Evolutionary conservation across 768 basidiomycete genomes (phyloP).

Genomic region (Leucocoprinus birnbaumii): DNA sequence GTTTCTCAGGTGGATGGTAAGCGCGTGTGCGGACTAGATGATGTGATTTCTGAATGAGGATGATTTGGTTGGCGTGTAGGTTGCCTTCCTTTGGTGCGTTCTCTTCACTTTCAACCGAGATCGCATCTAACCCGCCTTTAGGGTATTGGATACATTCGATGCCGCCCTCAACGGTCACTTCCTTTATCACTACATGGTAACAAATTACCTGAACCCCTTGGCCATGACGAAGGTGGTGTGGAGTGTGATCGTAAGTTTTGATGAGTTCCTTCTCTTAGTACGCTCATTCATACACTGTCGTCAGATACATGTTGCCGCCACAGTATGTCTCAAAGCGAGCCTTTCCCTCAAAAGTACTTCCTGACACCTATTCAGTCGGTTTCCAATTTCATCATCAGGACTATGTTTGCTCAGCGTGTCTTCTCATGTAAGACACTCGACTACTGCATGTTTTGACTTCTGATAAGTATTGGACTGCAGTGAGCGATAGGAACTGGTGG

Average conservation of each 20-base stretch:
- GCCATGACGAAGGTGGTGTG: conserved; percentile 45
- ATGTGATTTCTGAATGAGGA: background rate
- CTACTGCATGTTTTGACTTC: background rate
- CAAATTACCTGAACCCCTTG: conserved; percentile 46
- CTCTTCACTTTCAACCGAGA: background rate
- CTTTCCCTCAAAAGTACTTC: background rate
- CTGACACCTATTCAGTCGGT: conserved; percentile 33
- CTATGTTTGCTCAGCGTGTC: conserved; percentile 49
- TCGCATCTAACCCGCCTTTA: conserved; percentile 14
- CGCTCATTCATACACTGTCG: background rate
- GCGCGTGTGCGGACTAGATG: conserved; percentile 9
- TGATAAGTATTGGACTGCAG: conserved; percentile 20
- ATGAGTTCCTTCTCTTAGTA: background rate
- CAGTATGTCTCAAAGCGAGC: conserved; percentile 33
- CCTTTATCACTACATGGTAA: conserved; percentile 56
- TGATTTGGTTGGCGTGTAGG: conserved; percentile 16
- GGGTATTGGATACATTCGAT: conserved; percentile 56
- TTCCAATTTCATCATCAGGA: conserved; percentile 48
- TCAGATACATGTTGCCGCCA: conserved; percentile 53
- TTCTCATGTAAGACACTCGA: conserved; percentile 40
- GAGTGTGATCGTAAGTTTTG: conserved; percentile 47
- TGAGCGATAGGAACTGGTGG: conserved; percentile 42
- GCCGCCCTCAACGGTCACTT: conserved; percentile 50
- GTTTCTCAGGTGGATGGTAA: conserved; percentile 35
- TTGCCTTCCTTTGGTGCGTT: conserved; percentile 33